Conservation (phyloP, 1,284 basidiomycete species). For the Sphaerobolus stellatus region DNA sequence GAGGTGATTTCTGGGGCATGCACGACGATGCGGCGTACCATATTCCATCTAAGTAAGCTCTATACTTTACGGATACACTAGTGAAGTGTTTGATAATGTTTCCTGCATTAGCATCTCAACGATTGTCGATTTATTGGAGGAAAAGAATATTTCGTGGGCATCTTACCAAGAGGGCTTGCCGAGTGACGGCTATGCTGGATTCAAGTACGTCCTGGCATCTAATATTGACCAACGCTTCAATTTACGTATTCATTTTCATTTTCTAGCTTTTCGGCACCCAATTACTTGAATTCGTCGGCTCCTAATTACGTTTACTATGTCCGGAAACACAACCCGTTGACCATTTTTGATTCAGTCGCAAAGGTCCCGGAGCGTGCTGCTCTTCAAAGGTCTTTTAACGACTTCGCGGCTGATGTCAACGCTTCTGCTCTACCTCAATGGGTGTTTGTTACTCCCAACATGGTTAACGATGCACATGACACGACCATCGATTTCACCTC, state of each 20-base stretch:
- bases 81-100: slow-evolving; percentile 20
- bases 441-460: slow-evolving; percentile 55
- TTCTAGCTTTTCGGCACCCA: slow-evolving; percentile 42
- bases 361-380: not conserved
- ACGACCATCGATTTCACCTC: slow-evolving; percentile 51
- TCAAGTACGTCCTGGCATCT: slow-evolving; percentile 26
- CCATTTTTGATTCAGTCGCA: not conserved
- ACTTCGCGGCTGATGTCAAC: not conserved
- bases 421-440: not conserved
- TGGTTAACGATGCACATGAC: slow-evolving; percentile 38
- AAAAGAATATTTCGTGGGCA: slow-evolving; percentile 55
- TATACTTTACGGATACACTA: not conserved
- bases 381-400: not conserved
- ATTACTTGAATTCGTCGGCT: slow-evolving; percentile 44
- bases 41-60: slow-evolving; percentile 27
- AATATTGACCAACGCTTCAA: not conserved
- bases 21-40: slow-evolving; percentile 43
- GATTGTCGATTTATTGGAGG: slow-evolving; percentile 63
- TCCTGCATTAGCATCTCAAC: slow-evolving; percentile 46
- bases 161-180: slow-evolving; percentile 64
- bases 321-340: slow-evolving; percentile 14
- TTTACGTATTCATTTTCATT: slow-evolving; percentile 8
- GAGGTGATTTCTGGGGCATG: slow-evolving; percentile 61
- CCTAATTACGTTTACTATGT: slow-evolving; percentile 49
- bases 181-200: slow-evolving; percentile 47